Evolutionary conservation across 164 flowering plant species (phyloP).

Genomic region (Annona cherimola): DNA sequence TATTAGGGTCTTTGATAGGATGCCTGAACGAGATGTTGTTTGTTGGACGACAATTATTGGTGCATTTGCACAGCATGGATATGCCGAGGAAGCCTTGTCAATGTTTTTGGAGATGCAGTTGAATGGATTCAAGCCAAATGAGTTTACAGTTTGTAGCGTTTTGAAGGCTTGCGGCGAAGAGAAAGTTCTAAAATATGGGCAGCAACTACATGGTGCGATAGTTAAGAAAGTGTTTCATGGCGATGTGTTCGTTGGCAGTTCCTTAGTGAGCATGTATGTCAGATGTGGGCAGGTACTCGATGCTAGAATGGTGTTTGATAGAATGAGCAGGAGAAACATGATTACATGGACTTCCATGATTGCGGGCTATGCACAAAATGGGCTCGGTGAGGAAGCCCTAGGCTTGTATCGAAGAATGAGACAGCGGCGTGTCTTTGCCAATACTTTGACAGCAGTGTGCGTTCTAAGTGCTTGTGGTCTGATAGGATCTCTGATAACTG

Average conservation of each 20-base stretch:
- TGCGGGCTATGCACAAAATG: constrained; percentile 70
- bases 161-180: constrained; percentile 76
- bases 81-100: constrained; percentile 39
- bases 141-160: constrained; percentile 59
- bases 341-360: constrained; percentile 89
- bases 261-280: constrained; percentile 70
- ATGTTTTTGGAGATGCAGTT: constrained; percentile 48
- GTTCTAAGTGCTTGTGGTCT: constrained; percentile 74
- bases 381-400: constrained; percentile 72
- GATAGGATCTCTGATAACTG: constrained; percentile 35
- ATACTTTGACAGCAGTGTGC: constrained; percentile 64
- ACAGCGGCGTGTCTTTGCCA: constrained; percentile 47
- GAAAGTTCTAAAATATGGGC: constrained; percentile 52
- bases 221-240: constrained; percentile 46
- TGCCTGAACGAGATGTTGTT: constrained; percentile 59
- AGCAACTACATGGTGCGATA: constrained; percentile 57
- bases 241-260: constrained; percentile 71
- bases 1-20: constrained; percentile 43
- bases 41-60: constrained; percentile 74
- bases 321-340: constrained; percentile 60
- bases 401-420: constrained; percentile 58
- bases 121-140: constrained; percentile 52
- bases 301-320: constrained; percentile 50
- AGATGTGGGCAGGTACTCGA: constrained; percentile 57
- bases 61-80: constrained; percentile 57